Percentiles rank a stretch among this genome's conserved stretches.
Conservation (phyloP, 2,329 filamentous ascomycete species). For the Colletotrichum sp. region DNA sequence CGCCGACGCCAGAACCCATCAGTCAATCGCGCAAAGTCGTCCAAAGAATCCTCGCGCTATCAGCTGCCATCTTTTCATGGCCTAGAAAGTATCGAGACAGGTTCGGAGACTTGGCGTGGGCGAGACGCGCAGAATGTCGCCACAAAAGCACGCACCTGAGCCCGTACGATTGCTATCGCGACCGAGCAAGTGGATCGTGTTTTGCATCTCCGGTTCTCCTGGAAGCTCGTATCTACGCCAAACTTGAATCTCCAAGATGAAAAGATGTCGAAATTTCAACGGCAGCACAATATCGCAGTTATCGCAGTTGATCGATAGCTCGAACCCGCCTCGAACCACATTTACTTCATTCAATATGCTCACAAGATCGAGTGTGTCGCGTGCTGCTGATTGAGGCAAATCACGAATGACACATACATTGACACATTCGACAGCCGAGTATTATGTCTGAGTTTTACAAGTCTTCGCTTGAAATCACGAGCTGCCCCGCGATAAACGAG, state of each 20-base stretch:
- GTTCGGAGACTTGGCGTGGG: neutral
- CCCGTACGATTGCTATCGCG: neutral
- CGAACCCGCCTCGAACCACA: neutral
- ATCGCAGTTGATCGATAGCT: neutral
- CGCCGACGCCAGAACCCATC: neutral
- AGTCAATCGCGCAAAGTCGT: neutral
- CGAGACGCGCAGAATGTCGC: neutral
- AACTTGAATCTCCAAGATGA: neutral
- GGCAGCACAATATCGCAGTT: neutral
- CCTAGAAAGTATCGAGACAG: neutral
- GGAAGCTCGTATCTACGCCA: neutral
- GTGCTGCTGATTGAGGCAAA: neutral
- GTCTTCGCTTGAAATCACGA: neutral
- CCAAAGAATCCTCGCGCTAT: neutral
- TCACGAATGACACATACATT: neutral
- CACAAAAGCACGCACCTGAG: neutral
- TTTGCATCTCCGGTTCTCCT: conserved; percentile 13
- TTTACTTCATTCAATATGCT: neutral
- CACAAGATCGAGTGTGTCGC: neutral
- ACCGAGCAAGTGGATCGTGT: conserved; percentile 1
- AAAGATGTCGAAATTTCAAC: neutral
- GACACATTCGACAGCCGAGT: neutral
- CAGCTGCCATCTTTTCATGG: neutral
- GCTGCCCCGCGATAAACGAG: neutral
- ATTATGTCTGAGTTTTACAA: neutral